These are phyloP conservation scores for Xerocomus spinulosus DNA, from an alignment of 768 basidiomycete species.

Conservation along the genomic window DNA sequence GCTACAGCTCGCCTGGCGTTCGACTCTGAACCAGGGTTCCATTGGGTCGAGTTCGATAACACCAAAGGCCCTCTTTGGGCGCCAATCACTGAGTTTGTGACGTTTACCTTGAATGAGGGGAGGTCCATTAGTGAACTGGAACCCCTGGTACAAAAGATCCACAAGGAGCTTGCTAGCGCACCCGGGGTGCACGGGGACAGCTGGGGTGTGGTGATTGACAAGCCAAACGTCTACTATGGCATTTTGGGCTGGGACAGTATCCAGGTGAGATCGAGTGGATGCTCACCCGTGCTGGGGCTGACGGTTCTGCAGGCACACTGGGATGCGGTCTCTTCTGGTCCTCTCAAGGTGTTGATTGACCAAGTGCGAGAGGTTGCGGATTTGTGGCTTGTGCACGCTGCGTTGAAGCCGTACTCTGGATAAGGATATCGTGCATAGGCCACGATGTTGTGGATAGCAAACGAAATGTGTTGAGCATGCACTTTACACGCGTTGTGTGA, in stretches of 20 bases:
- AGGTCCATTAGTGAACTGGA: conserved; percentile 15
- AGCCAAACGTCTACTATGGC: conserved; percentile 22
- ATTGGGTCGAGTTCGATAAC: conserved; percentile 23
- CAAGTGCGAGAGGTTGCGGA: conserved; percentile 23
- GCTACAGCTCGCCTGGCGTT: conserved; percentile 12
- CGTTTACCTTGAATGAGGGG: conserved; percentile 28
- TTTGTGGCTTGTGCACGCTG: conserved; percentile 31
- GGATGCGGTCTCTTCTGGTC: conserved; percentile 29
- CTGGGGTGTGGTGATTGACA: conserved; percentile 22
- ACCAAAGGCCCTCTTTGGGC: conserved; percentile 17
- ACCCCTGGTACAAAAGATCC: conserved; percentile 21
- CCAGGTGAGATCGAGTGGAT: conserved; percentile 17
- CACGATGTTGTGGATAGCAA: background rate
- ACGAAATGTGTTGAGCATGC: conserved; percentile 26
- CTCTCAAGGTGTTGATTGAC: conserved; percentile 27
- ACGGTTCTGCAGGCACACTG: conserved; percentile 30
- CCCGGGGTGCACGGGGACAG: conserved; percentile 27
- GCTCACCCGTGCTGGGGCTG: background rate
- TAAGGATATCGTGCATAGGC: background rate
- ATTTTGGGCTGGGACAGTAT: conserved; percentile 38
- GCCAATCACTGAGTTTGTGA: conserved; percentile 32
- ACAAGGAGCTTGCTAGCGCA: conserved; percentile 17
- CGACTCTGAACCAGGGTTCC: conserved; percentile 12
- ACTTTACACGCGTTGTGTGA: conserved; percentile 30
- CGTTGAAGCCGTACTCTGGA: conserved; percentile 11